phyloP scores from a whole-genome alignment of 192 early-diverging fungal genomes.

The Backusella morwellensis region DNA sequence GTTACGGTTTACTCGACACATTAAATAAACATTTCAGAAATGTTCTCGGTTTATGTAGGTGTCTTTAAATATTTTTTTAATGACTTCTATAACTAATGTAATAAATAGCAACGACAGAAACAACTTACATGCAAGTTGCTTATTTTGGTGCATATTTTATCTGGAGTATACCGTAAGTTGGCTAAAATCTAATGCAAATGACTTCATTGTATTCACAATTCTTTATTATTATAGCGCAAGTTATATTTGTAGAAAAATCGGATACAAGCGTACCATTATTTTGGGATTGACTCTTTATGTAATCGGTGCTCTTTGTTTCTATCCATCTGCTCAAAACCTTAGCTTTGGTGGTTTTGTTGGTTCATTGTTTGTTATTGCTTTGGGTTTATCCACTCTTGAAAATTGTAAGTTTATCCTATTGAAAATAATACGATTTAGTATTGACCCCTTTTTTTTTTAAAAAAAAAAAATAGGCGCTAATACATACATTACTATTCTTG shows the following conservation, averaged over 20 bases:
- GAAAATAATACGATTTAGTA: neutral
- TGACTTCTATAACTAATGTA: neutral
- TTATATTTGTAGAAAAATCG: constrained; percentile 16
- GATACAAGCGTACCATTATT: constrained; percentile 33
- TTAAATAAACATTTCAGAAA: constrained; percentile 34
- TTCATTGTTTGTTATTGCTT: constrained; percentile 35
- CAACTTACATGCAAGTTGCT: constrained; percentile 36
- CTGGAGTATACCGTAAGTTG: constrained; percentile 31
- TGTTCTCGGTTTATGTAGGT: constrained; percentile 26
- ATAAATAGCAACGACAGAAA: constrained; percentile 24
- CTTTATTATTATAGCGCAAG: constrained; percentile 22
- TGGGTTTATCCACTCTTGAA: constrained; percentile 32
- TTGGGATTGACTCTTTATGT: constrained; percentile 29
- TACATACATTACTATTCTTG: constrained; percentile 28
- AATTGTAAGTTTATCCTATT: constrained; percentile 13
- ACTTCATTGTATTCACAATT: neutral
- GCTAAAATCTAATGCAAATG: neutral
- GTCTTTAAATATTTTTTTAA: neutral
- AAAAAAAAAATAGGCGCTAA: constrained; percentile 25
- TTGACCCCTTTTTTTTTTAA: neutral
- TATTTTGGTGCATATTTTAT: constrained; percentile 40
- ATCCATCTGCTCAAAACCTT: constrained; percentile 22
- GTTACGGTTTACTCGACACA: constrained; percentile 32
- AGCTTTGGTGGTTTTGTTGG: constrained; percentile 34
- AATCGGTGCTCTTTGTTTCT: constrained; percentile 34